Conservation (phyloP, 345 rosid genomes). For the Dipteronia sinensis region DNA sequence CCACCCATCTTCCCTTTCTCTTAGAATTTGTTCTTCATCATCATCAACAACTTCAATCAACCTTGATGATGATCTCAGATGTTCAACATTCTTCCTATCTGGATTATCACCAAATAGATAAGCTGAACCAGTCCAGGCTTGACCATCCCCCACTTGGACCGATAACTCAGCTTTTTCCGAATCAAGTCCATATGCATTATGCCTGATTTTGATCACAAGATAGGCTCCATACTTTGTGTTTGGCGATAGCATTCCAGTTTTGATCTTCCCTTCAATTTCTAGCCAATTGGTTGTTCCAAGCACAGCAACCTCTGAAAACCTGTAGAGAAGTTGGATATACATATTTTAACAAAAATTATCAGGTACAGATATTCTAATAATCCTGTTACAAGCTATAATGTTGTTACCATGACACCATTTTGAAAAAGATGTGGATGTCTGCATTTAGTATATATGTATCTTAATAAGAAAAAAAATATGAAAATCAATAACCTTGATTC, state of each 20-base stretch:
- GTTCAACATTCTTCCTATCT: neutral
- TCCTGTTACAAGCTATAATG: neutral
- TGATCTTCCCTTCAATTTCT: constrained; percentile 41
- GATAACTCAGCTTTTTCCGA: constrained; percentile 27
- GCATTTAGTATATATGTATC: too few species aligned
- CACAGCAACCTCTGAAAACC: constrained; percentile 45
- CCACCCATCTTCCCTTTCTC: constrained; percentile 63
- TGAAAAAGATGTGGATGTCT: neutral
- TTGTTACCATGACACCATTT: neutral
- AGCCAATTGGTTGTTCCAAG: constrained; percentile 42
- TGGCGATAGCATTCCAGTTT: constrained; percentile 31
- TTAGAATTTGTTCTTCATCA: constrained; percentile 23
- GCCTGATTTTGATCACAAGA: constrained; percentile 30
- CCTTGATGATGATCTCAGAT: constrained; percentile 16
- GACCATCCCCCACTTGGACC: constrained; percentile 24
- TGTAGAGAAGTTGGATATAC: neutral
- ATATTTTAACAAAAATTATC: neutral
- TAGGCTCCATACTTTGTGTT: constrained; percentile 45
- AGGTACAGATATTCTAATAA: neutral
- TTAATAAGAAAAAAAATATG: too few species aligned
- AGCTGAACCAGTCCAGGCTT: constrained; percentile 6
- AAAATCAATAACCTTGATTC: constrained; percentile 50
- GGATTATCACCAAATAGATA: constrained; percentile 8
- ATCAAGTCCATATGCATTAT: constrained; percentile 44
- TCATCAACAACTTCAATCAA: constrained; percentile 7